Evolutionary conservation across 78 protist genomes (phyloP), one percentile per base, ranked within the genome.

Genomic region (Polysphondylium violaceum): DNA sequence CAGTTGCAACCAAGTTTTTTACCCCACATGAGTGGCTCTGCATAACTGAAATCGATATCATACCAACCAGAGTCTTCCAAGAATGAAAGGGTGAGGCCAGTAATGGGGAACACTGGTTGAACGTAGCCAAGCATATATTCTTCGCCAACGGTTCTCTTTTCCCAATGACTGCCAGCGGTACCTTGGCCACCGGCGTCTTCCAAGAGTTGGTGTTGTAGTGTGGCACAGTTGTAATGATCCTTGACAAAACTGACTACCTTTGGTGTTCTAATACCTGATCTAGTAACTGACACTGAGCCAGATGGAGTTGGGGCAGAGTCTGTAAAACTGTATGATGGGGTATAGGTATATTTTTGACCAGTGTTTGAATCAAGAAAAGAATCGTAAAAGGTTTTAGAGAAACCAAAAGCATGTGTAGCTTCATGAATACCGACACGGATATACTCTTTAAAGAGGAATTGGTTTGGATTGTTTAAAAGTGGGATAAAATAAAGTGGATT

Each of bases 131-230:
- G 27, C 85, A 75, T 75, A 25, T 59, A 19, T 23, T 75, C 85
- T 63, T 75, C 85, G 5, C 69, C 69, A 38, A 55, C 56, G 9
- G 53, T 8, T 3, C 65, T 75, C 3, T 40, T 63, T 29, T 75
- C 59, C 85, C 85, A 75, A 58, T 75, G 85, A 58, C 85, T 75
- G 21, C 93, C 88, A 25, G 55, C 68, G 31, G 96, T 86, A 2
- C 89, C 87, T 12, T 53, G 19, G 23, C 74, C 63, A 25, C 88
- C 92, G 38, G 23, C n/a, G 41, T 86, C 72, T 60, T 93, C 96
- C 85, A 86, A 43, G 47, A 41, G 79, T 14, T n/a, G 40, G 36
- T 76, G 71, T 1, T 2, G 6, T 12, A 60, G 19, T 1, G n/a
- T 2, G 64, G 23, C 0, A 76, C 96, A 93, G 6, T 2, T 50